A percentile compares a stretch with the other conserved stretches of the same genome.
phyloP scores from a whole-genome alignment of 1,139 yeast species.

The Blastobotrys illinoisensis region DNA sequence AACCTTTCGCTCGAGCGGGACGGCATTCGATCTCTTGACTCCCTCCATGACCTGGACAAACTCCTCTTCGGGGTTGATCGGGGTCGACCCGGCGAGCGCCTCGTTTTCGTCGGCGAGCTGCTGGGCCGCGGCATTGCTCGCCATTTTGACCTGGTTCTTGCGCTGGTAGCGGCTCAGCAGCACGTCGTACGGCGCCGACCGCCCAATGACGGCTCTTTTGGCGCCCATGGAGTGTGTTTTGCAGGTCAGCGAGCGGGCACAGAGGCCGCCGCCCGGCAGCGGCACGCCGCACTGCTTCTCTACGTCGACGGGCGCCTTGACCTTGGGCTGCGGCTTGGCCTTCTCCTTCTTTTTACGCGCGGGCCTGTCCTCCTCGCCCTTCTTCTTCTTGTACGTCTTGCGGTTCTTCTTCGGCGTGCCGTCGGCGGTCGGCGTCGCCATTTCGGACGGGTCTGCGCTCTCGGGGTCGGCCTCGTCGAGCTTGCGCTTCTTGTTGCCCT shows the following conservation, averaged over 20 bases:
- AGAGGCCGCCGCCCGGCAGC: constrained; percentile 82
- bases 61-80: constrained; percentile 74
- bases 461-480: constrained; percentile 2
- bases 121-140: constrained; percentile 35
- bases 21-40: constrained; percentile 70
- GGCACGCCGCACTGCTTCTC: constrained; percentile 97
- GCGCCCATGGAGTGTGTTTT: constrained; percentile 99
- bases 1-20: constrained; percentile 75
- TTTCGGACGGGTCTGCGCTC: constrained; percentile 1
- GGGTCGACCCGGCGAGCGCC: constrained; percentile 25
- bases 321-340: constrained; percentile 50
- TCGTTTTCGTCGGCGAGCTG: constrained; percentile 33
- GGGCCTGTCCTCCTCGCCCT: constrained; percentile 1
- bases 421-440: background rate
- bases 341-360: constrained; percentile 35
- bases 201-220: constrained; percentile 87
- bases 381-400: constrained; percentile 8
- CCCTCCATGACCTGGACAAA: constrained; percentile 91
- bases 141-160: constrained; percentile 84
- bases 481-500: constrained; percentile 10
- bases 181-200: constrained; percentile 88
- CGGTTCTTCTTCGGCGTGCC: constrained; percentile 9
- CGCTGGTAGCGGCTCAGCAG: constrained; percentile 85
- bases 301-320: constrained; percentile 83
- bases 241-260: constrained; percentile 93